A percentile compares a stretch with the other conserved stretches of the same genome.
Evolutionary conservation across 495 filamentous ascomycete genomes (phyloP).

Genomic region (Haplographium delicatum): DNA sequence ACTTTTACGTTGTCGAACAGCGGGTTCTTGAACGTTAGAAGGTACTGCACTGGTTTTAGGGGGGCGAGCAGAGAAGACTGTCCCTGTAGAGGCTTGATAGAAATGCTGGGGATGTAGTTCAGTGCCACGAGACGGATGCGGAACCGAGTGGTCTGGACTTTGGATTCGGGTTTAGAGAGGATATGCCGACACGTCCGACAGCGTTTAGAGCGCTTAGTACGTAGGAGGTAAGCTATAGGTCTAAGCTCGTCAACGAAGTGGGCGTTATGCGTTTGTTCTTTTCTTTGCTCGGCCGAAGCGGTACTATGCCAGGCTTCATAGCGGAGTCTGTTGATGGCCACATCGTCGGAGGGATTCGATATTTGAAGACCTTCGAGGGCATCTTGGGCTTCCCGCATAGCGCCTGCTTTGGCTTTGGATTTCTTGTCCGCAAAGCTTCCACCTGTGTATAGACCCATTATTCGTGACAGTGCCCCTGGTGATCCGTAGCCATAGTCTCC

Average conservation of each 20-base stretch:
- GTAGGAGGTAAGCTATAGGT: constrained; percentile 72
- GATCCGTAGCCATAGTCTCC: constrained; percentile 66
- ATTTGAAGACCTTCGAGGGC: constrained; percentile 62
- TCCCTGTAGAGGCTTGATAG: constrained; percentile 55
- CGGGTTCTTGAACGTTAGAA: constrained; percentile 88
- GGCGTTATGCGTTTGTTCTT: constrained; percentile 29
- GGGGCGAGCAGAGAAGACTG: constrained; percentile 48
- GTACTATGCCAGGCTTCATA: constrained; percentile 38
- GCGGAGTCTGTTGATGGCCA: constrained; percentile 40
- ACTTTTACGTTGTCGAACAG: constrained; percentile 86
- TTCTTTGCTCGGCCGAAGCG: constrained; percentile 47
- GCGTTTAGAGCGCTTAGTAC: constrained; percentile 89
- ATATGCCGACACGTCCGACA: constrained; percentile 92
- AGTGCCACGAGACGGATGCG: constrained; percentile 83
- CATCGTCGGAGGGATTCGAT: constrained; percentile 43
- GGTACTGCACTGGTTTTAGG: constrained; percentile 67
- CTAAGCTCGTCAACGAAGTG: constrained; percentile 54
- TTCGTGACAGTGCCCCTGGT: constrained; percentile 72
- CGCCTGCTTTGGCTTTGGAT: constrained; percentile 55
- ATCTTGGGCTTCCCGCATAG: constrained; percentile 74
- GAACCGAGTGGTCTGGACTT: constrained; percentile 79
- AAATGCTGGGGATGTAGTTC: constrained; percentile 80
- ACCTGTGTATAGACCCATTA: constrained; percentile 87
- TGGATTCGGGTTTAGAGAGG: constrained; percentile 89
- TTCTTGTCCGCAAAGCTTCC: constrained; percentile 55